A percentile compares a stretch with the other conserved stretches of the same genome.
Evolutionary conservation across 345 rosid genomes (phyloP).

Genomic region (Gossypium anomalum): DNA sequence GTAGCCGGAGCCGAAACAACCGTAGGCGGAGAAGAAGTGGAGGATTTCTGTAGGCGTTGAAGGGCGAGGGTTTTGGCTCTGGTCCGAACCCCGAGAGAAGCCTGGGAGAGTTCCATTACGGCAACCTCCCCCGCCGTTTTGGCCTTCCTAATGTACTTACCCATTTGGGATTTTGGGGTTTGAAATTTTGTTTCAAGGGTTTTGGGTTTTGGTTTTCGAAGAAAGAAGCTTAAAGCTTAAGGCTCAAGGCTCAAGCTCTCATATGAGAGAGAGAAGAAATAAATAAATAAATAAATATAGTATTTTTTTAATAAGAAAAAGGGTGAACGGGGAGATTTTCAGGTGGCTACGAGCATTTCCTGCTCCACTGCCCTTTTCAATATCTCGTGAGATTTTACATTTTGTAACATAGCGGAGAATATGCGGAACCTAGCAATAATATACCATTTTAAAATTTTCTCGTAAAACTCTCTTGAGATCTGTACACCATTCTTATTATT

Average conservation of each 20-base stretch:
- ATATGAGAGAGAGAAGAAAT: constrained; percentile 14
- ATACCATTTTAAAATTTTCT: too few relatives aligned
- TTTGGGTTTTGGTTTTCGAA: background rate
- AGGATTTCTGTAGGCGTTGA: constrained; percentile 36
- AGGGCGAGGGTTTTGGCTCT: constrained; percentile 82
- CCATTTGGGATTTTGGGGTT: constrained; percentile 36
- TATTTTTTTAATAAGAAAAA: too few relatives aligned
- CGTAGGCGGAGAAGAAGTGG: constrained; percentile 10
- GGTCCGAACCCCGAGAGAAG: constrained; percentile 78
- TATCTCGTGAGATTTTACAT: background rate
- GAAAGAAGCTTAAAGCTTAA: background rate
- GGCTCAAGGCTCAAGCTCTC: constrained; percentile 4
- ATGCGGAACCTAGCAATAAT: too few relatives aligned
- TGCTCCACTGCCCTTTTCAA: background rate
- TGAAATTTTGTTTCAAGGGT: constrained; percentile 4
- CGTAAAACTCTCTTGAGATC: too few relatives aligned
- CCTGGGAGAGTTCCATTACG: constrained; percentile 56
- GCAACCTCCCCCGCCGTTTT: constrained; percentile 57
- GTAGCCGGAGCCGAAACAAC: constrained; percentile 7
- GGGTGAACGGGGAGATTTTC: background rate
- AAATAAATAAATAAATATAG: too few relatives aligned
- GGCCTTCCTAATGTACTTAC: constrained; percentile 74
- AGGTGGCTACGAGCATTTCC: background rate
- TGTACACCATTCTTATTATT: too few relatives aligned
- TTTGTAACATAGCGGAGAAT: too few relatives aligned